Percentiles rank a stretch among this genome's conserved stretches.
These are phyloP conservation scores for Dactylella cylindrospora DNA, from an alignment of 2,329 filamentous ascomycete species.

Conservation along the genomic window DNA sequence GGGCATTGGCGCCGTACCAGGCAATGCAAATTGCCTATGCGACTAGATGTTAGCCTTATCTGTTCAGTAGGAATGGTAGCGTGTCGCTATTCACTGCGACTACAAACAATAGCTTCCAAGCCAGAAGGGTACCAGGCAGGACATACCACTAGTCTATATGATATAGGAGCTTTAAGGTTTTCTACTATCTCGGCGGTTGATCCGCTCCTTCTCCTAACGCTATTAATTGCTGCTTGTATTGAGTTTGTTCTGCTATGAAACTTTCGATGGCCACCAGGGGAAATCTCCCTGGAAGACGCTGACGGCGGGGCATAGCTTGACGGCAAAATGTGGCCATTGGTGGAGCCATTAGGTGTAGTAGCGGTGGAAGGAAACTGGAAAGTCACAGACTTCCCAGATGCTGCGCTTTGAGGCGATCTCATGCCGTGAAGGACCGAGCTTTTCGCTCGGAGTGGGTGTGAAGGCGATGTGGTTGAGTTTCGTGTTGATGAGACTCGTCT, in stretches of 20 bases:
- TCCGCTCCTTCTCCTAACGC: slow-evolving; percentile 35
- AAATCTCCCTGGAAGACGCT: slow-evolving; percentile 36
- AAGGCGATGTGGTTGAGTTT: neutral
- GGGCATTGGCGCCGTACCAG: slow-evolving; percentile 24
- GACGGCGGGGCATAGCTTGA: slow-evolving; percentile 8
- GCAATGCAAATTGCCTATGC: slow-evolving; percentile 35
- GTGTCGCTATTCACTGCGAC: neutral
- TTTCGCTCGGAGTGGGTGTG: neutral
- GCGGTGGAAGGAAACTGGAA: slow-evolving; percentile 9
- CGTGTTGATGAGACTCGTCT: too few species aligned
- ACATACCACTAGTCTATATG: slow-evolving; percentile 43
- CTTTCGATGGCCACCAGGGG: slow-evolving; percentile 20
- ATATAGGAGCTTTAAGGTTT: slow-evolving; percentile 43
- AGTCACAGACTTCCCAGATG: slow-evolving; percentile 31
- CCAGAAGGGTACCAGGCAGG: neutral
- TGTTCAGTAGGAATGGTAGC: neutral
- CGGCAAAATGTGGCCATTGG: slow-evolving; percentile 27
- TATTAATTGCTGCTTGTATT: slow-evolving; percentile 35
- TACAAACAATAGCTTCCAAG: neutral
- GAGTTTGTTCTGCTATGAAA: slow-evolving; percentile 35
- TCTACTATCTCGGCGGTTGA: slow-evolving; percentile 43
- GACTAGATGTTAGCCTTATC: too few species aligned
- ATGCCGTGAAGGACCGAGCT: slow-evolving; percentile 9
- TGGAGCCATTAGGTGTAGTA: neutral
- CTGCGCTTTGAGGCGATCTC: slow-evolving; percentile 39